Conservation (phyloP, 306 rosid genomes). For the Pyrus pyrifolia region DNA sequence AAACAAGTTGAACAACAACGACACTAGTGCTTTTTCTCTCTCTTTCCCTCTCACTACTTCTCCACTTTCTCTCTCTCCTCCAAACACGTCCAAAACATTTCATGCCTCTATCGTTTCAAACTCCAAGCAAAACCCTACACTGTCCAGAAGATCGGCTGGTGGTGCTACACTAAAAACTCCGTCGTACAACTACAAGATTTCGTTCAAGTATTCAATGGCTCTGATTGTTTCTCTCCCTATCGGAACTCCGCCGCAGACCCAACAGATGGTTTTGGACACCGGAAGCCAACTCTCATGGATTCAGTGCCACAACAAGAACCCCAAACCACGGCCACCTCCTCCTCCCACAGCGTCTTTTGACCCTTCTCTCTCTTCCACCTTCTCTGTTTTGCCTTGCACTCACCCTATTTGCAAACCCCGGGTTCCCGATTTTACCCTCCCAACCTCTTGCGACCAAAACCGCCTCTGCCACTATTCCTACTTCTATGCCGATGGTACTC, state of each 20-base stretch:
- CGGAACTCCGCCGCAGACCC: slow-evolving; percentile 82
- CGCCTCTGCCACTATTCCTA: slow-evolving; percentile 89
- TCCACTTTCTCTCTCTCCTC: slow-evolving; percentile 14
- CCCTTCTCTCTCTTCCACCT: slow-evolving; percentile 82
- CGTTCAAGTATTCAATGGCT: slow-evolving; percentile 59
- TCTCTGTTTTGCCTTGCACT: slow-evolving; percentile 62
- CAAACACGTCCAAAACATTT: slow-evolving; percentile 17
- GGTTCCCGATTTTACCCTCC: slow-evolving; percentile 81
- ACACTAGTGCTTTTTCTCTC: slow-evolving; percentile 20
- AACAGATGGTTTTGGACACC: slow-evolving; percentile 75
- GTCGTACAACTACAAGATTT: slow-evolving; percentile 37
- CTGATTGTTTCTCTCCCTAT: slow-evolving; percentile 62
- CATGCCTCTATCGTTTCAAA: slow-evolving; percentile 22
- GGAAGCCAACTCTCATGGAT: slow-evolving; percentile 92
- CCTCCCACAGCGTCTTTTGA: slow-evolving; percentile 52
- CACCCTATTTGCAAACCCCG: slow-evolving; percentile 83
- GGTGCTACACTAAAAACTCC: not conserved
- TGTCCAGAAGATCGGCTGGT: not conserved
- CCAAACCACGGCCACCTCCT: not conserved
- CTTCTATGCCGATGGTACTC: slow-evolving; percentile 89
- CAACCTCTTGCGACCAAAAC: slow-evolving; percentile 79
- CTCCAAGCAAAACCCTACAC: not conserved
- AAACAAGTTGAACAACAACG: not conserved
- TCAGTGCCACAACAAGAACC: slow-evolving; percentile 48
- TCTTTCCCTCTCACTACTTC: slow-evolving; percentile 47